Evolutionary conservation across 1,139 yeast species (phyloP).

Genomic region (Scheffersomyces quercinus): DNA sequence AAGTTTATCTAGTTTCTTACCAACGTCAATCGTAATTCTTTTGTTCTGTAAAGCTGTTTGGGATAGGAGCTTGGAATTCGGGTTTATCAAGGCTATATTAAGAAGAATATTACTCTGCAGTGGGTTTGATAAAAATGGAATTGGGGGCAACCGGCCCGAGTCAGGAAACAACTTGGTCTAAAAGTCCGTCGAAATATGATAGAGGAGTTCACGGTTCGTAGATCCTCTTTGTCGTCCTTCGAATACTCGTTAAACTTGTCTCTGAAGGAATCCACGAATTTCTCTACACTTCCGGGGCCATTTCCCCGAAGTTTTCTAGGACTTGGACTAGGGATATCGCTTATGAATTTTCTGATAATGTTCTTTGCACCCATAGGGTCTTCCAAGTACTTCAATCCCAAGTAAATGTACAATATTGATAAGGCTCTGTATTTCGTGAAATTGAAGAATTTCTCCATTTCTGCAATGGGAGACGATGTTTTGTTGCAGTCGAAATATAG

Average conservation of each 20-base stretch:
- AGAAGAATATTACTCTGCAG: neutral
- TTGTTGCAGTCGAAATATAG: neutral
- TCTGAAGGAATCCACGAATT: neutral
- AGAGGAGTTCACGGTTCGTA: neutral
- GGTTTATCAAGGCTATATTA: neutral
- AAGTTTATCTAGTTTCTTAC: conserved; percentile 11
- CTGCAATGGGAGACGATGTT: neutral
- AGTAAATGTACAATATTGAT: conserved; percentile 4
- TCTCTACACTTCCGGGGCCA: neutral
- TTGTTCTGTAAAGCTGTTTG: neutral
- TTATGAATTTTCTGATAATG: neutral
- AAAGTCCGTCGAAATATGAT: neutral
- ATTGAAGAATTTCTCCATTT: neutral
- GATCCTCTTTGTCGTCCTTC: neutral
- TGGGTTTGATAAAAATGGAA: neutral
- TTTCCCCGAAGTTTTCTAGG: neutral
- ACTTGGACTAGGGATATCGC: neutral
- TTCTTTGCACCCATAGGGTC: neutral
- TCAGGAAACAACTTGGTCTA: neutral
- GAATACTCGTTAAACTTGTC: neutral
- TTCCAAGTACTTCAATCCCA: conserved; percentile 8
- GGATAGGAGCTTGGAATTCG: neutral
- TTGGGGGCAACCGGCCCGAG: neutral
- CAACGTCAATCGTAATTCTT: neutral
- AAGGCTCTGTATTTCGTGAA: neutral